Percentiles rank a stretch among this genome's conserved stretches.
phyloP scores from a whole-genome alignment of 2,329 filamentous ascomycete genomes.

The Ciborinia camelliae region DNA sequence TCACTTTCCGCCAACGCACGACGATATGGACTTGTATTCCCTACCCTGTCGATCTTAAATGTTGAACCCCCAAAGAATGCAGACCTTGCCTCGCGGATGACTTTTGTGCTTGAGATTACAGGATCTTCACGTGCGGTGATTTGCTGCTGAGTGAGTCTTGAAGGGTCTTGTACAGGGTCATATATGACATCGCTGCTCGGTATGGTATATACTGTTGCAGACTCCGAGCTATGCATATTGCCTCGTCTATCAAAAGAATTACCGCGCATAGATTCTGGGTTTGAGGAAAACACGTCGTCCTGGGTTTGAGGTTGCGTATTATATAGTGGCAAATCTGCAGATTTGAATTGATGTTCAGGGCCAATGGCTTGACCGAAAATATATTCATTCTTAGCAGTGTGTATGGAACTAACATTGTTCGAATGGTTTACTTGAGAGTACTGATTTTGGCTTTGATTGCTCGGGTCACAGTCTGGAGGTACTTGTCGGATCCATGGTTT shows the following conservation, averaged over 20 bases:
- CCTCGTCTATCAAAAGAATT: neutral
- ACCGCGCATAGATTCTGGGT: constrained; percentile 3
- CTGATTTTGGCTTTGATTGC: neutral
- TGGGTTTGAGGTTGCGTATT: constrained; percentile 22
- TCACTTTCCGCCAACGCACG: constrained; percentile 42
- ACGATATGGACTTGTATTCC: constrained; percentile 54
- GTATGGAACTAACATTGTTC: constrained; percentile 20
- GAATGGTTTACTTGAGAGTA: constrained; percentile 22
- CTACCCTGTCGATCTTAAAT: constrained; percentile 52
- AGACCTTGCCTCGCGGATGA: constrained; percentile 45
- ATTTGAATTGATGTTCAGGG: constrained; percentile 29
- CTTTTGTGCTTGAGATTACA: constrained; percentile 30
- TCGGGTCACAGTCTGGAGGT: constrained; percentile 18
- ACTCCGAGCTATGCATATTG: neutral
- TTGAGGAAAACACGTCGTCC: constrained; percentile 32
- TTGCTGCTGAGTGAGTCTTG: constrained; percentile 32
- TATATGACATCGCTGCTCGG: constrained; percentile 5
- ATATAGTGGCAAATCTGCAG: constrained; percentile 24
- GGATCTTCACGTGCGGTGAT: constrained; percentile 33
- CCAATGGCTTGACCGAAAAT: constrained; percentile 22
- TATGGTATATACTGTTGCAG: neutral
- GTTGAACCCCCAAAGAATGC: constrained; percentile 52
- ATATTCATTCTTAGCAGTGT: constrained; percentile 21
- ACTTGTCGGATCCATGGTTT: constrained; percentile 33
- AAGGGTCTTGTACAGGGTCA: neutral